Percentiles rank a stretch among this genome's conserved stretches.
Evolutionary conservation across 179 eudicot genomes (phyloP).

Genomic region (Beta macrorhiza): DNA sequence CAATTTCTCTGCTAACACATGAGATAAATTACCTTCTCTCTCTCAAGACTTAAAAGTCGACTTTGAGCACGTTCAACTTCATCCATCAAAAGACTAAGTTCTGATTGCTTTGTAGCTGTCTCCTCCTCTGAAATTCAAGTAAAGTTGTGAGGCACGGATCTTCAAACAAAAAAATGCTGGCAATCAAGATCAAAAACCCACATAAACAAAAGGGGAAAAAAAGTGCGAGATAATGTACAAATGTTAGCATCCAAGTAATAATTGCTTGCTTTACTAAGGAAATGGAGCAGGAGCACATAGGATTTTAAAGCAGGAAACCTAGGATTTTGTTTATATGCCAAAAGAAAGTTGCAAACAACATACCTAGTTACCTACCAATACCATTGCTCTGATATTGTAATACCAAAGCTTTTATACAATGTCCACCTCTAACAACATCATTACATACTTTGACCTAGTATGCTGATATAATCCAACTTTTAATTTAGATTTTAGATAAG

Average conservation of each 20-base stretch:
- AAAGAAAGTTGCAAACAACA: background rate
- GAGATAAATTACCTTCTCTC: constrained; percentile 74
- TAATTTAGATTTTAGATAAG: no score
- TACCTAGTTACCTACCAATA: background rate
- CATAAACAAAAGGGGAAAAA: background rate
- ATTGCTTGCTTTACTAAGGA: background rate
- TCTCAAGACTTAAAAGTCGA: constrained; percentile 86
- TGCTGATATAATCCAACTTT: no score
- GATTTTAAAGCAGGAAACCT: background rate
- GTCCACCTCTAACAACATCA: background rate
- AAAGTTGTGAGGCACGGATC: constrained; percentile 18
- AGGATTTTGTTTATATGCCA: background rate
- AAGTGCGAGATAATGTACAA: background rate
- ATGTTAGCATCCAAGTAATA: background rate
- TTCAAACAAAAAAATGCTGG: background rate
- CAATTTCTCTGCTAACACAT: constrained; percentile 8
- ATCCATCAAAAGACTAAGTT: constrained; percentile 90
- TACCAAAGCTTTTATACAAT: background rate
- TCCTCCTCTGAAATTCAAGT: constrained; percentile 69
- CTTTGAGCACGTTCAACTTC: constrained; percentile 99
- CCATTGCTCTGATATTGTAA: background rate
- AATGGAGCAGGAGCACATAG: background rate
- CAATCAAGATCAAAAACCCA: background rate
- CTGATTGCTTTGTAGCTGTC: constrained; percentile 89
- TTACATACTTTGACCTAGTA: no score